Percentiles rank a stretch among this genome's conserved stretches.
These are phyloP conservation scores for Stephania cephalantha DNA, from an alignment of 164 flowering plant genomes.

Conservation along the genomic window DNA sequence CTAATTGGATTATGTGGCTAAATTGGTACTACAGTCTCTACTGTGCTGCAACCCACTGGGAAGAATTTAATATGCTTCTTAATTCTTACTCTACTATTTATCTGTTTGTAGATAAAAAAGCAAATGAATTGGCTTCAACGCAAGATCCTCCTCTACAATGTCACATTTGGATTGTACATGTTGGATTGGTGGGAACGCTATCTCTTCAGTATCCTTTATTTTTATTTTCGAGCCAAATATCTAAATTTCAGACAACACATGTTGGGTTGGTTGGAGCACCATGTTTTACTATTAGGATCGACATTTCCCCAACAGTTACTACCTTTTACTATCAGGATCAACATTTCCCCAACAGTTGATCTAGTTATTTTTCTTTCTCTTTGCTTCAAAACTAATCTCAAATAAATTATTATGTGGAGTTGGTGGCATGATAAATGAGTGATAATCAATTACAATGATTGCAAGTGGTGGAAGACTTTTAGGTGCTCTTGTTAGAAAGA, in stretches of 20 bases:
- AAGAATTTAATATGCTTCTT: background rate
- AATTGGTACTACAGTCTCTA: background rate
- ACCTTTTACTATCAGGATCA: background rate
- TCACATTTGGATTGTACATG: slow-evolving; percentile 32
- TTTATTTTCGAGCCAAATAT: background rate
- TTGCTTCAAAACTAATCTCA: background rate
- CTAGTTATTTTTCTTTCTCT: background rate
- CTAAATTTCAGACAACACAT: background rate
- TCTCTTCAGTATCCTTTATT: slow-evolving; percentile 28
- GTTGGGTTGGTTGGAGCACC: background rate
- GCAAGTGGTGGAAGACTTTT: too few relatives aligned
- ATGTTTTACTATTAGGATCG: background rate
- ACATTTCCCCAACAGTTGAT: background rate
- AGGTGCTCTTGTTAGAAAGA: too few relatives aligned
- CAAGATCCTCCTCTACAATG: slow-evolving; percentile 30
- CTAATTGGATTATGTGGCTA: background rate
- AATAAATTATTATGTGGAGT: background rate
- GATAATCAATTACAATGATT: too few relatives aligned
- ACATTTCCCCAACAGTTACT: background rate
- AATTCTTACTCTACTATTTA: background rate
- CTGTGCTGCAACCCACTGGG: background rate
- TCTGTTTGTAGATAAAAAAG: background rate
- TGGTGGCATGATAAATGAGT: background rate
- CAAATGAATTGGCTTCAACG: slow-evolving; percentile 16
- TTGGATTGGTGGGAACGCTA: slow-evolving; percentile 36